Conservation (phyloP, 345 rosid species). For the Citrus hindsii region DNA sequence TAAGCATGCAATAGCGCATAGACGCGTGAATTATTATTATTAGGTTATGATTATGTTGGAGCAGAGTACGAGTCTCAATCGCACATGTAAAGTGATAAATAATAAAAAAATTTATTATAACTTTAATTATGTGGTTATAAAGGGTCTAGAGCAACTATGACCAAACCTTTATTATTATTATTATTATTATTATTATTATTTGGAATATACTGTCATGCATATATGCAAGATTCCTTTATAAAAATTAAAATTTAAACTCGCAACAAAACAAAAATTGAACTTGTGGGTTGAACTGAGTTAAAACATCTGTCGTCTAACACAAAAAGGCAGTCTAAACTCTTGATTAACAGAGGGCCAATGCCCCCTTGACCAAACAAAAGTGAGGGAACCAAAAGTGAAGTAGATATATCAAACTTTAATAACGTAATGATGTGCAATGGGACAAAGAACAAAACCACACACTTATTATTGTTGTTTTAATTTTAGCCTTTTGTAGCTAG, state of each 20-base stretch:
- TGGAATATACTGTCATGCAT: too few relatives aligned
- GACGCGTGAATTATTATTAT: too few relatives aligned
- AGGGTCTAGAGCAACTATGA: too few relatives aligned
- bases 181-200: too few relatives aligned
- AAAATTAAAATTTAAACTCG: not conserved
- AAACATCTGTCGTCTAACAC: not conserved
- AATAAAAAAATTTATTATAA: too few relatives aligned
- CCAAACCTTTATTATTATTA: too few relatives aligned
- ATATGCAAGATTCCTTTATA: too few relatives aligned
- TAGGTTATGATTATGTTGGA: accelerated
- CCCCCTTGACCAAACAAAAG: slow-evolving; percentile 14
- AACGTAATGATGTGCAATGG: slow-evolving; percentile 17
- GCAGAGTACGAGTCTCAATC: accelerated
- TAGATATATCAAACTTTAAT: slow-evolving; percentile 13
- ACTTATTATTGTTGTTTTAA: not conserved
- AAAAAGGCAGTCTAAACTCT: slow-evolving; percentile 23
- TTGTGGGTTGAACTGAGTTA: not conserved
- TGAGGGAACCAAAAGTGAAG: slow-evolving; percentile 11
- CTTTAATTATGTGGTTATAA: too few relatives aligned
- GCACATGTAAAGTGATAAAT: accelerated
- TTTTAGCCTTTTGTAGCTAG: not conserved
- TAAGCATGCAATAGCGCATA: too few relatives aligned
- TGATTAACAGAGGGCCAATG: slow-evolving; percentile 14
- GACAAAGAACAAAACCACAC: slow-evolving; percentile 21
- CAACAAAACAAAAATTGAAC: not conserved